Evolutionary conservation across 225 moss, liverwort and hornwort genomes (phyloP), one percentile per base, ranked within the genome.

Genomic region (Marchantia paleacea): DNA sequence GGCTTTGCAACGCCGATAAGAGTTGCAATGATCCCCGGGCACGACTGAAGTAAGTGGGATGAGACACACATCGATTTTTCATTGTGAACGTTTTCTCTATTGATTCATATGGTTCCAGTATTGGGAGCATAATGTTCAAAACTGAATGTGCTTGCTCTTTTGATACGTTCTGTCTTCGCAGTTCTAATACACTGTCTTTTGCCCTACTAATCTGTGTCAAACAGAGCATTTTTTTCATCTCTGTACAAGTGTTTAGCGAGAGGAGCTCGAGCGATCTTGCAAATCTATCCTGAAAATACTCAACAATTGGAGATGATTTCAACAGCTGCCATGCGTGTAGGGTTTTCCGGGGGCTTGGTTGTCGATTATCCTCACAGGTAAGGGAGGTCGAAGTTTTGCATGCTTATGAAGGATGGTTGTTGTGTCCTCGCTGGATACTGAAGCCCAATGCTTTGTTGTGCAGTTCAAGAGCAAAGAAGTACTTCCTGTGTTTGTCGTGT

Each of bases 1-100:
- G 99, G 99, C 84, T 99, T 16, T 99, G 99, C 66, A 99, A 99
- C 76, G 95, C 99, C 2, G 97, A 95, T 52, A 99, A 94, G 82
- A 87, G 88, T 6, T 95, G 90, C 57, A 92, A 94, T 64, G 86
- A 99, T 73, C 95, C 99, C 26, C 87, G 95, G 16, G 28, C 89
- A 55, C 89, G 95, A 12, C 84, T 99, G 48, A 99, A 92, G 89
- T 90, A 92, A 49, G 89, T 67, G 15, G 47, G 0, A 20, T 60
- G 24, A 65, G 6, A 19, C 7, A 28, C 9, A 47, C 13, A 52
- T n/a, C 26, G 12, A 22, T 28, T 78, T 10, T 12, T 31, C 3
- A 52, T 67, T 51, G 66, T 80, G 29, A 6, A 72, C 10, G 51
- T 22, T 19, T 31, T 24, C 4, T 11, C 8, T 61, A 8, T 77